Base-by-base conservation (phyloP, 1,284 basidiomycete genomes). In the Pholiota adiposa region DNA sequence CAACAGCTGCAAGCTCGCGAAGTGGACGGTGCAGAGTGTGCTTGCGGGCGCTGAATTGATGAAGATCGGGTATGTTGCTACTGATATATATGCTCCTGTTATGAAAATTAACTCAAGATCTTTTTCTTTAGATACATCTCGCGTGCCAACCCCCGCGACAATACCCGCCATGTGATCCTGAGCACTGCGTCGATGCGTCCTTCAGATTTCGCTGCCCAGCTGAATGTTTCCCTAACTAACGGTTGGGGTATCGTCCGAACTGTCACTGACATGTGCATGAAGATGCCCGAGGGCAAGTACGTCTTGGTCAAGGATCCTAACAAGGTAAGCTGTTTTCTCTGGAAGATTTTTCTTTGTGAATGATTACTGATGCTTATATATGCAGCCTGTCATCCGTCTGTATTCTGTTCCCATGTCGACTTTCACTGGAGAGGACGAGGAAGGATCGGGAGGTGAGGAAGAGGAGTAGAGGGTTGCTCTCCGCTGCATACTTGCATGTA, bases 181-280 rank as follows among this genome's bases (percentile, higher is more conserved):
- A 96, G 94, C 73, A 95, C 96, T 11, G 94, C 96, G 46, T 96
- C 94, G 53, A 90, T 96, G 84, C 94, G 97, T 64, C 97, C 97
- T 3, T 84, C 86, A 31, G 97, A 99, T 66, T 97, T 99, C 71
- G 96, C 97, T 11, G 84, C 81, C 25, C 97, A 99, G 78, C 91
- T 99, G 71, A 98, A 98, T 73, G 90, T 99, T 58, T 97, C 95
- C 51, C 80, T 99, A 61, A 80, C 92, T 54, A 99, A 99, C 74
- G 97, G 97, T 25, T 99, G 97, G 97, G 97, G 97, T 64, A 98
- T 99, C 71, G 94, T 99, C 29, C 86, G 96, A 59, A 96, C 93
- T 23, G 89, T 98, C 62, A 92, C 93, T 46, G 96, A 98, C 73
- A 76, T 97, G 61, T 93, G 91, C 73, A 87, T 97, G 86, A 95